Evolutionary conservation across 208 protist genomes (phyloP).

Genomic region (Pavlovales sp.): DNA sequence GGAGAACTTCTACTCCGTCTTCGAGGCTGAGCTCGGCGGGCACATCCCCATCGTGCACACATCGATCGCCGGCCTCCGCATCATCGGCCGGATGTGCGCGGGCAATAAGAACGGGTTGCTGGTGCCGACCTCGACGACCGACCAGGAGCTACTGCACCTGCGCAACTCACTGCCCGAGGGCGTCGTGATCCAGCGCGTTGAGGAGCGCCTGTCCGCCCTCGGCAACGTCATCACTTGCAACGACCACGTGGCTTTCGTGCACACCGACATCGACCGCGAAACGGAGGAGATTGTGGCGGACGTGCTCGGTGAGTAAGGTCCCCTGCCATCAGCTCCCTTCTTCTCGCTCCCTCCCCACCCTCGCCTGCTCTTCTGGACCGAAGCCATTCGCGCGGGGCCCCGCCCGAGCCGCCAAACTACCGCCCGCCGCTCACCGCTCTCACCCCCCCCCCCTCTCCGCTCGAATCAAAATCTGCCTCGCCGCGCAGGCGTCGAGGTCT

Average conservation of each 20-base stretch:
- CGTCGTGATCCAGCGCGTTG: slow-evolving; percentile 69
- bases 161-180: slow-evolving; percentile 96
- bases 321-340: no score
- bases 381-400: no score
- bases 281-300: slow-evolving; percentile 99
- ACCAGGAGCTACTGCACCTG: slow-evolving; percentile 98
- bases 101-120: slow-evolving; percentile 97
- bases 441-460: no score
- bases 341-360: no score
- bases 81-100: slow-evolving; percentile 89
- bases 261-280: slow-evolving; percentile 94
- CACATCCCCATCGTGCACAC: slow-evolving; percentile 96
- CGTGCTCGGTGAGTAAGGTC: slow-evolving; percentile 84
- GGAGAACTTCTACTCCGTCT: slow-evolving; percentile 97
- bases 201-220: slow-evolving; percentile 96
- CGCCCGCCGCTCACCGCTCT: no score
- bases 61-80: slow-evolving; percentile 86
- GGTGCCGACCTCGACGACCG: slow-evolving; percentile 94
- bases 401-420: no score
- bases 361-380: no score
- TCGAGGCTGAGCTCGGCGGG: slow-evolving; percentile 95
- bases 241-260: slow-evolving; percentile 99
- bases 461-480: not conserved
- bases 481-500: slow-evolving; percentile 84
- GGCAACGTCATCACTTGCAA: slow-evolving; percentile 99